phyloP scores from a whole-genome alignment of 805 yeast genomes.

The Hanseniaspora valbyensis region DNA sequence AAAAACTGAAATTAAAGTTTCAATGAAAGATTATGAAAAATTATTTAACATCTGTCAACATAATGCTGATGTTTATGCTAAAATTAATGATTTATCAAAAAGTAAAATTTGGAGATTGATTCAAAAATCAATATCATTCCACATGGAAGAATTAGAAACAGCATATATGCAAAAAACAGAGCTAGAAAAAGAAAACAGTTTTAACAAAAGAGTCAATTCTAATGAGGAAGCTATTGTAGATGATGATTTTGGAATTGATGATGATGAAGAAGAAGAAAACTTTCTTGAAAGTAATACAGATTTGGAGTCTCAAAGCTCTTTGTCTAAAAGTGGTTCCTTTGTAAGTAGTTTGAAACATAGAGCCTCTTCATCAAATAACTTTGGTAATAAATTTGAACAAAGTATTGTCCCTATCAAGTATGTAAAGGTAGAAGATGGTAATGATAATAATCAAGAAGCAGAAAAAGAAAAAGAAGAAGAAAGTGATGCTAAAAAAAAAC shows the following conservation, averaged over 20 bases:
- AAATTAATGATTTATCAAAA: conserved; percentile 26
- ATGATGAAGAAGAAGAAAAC: not conserved
- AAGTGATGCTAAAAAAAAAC: too few relatives aligned
- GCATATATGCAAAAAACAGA: not conserved
- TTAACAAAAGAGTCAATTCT: not conserved
- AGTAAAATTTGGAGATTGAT: conserved; percentile 28
- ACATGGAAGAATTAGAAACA: not conserved
- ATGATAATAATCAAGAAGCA: not conserved
- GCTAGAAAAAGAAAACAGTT: not conserved
- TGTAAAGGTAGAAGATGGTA: not conserved
- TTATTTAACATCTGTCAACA: conserved; percentile 25
- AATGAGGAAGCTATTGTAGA: not conserved
- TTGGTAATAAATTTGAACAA: not conserved
- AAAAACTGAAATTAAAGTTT: not conserved
- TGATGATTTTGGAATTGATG: not conserved
- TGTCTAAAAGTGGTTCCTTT: conserved; percentile 10
- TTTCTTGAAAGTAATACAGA: conserved; percentile 4
- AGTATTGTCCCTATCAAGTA: not conserved
- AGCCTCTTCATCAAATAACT: conserved; percentile 1
- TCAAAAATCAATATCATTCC: conserved; percentile 26
- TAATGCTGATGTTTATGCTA: conserved; percentile 27
- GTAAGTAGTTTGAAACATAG: conserved; percentile 9
- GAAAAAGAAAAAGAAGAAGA: not conserved
- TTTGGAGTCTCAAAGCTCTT: conserved; percentile 1
- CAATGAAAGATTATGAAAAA: conserved; percentile 16